Conservation (phyloP, 2,329 filamentous ascomycete species). For the Ceratocystis cubensis region DNA sequence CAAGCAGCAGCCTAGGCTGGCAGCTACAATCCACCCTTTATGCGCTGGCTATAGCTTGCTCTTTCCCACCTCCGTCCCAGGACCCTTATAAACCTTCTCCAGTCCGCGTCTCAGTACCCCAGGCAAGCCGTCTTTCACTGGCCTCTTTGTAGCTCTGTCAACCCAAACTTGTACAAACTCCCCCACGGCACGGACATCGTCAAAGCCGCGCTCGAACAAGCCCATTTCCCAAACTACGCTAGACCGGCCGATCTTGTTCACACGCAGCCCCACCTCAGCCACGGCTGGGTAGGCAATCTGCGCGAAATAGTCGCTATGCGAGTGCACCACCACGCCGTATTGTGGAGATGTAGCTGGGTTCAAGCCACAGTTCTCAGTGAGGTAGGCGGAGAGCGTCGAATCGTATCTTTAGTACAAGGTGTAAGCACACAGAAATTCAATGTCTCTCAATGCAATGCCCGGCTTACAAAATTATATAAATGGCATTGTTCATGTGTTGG, state of each 20-base stretch:
- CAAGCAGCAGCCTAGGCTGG: too few species aligned
- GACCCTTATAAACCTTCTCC: constrained; percentile 36
- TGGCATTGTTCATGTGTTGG: constrained; percentile 79
- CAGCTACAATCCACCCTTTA: background rate
- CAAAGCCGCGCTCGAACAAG: constrained; percentile 63
- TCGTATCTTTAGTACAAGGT: constrained; percentile 49
- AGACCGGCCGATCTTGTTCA: constrained; percentile 71
- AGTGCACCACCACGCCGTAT: constrained; percentile 74
- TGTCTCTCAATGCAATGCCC: background rate
- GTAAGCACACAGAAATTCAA: background rate
- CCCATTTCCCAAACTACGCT: constrained; percentile 86
- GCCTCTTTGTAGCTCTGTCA: constrained; percentile 56
- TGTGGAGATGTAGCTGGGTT: constrained; percentile 56
- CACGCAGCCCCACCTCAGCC: constrained; percentile 67
- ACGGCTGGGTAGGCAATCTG: constrained; percentile 71
- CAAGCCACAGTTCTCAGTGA: constrained; percentile 66
- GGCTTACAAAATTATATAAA: constrained; percentile 64
- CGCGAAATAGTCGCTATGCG: constrained; percentile 73
- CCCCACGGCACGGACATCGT: constrained; percentile 69
- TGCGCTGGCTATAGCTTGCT: background rate
- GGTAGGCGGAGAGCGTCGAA: constrained; percentile 77
- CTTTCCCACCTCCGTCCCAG: constrained; percentile 18
- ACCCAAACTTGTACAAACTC: constrained; percentile 83
- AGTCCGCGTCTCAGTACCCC: constrained; percentile 45
- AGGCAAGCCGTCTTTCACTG: constrained; percentile 51